phyloP scores from a whole-genome alignment of 2,329 filamentous ascomycete species.

The Fusarium heterosporum region DNA sequence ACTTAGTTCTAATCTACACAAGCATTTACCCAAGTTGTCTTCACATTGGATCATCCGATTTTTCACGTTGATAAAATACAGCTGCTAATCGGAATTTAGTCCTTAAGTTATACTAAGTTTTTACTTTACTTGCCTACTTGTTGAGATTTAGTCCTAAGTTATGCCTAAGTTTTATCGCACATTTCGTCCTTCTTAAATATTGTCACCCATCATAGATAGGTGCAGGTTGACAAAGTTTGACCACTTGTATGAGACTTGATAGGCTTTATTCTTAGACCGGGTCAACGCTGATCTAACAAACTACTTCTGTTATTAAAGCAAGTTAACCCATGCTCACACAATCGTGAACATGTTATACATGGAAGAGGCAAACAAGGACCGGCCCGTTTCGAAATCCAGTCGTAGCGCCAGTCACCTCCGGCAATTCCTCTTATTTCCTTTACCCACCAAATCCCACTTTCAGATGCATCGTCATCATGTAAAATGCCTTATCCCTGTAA shows the following conservation, averaged over 20 bases:
- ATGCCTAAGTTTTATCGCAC: too few relatives aligned
- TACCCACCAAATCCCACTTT: constrained; percentile 31
- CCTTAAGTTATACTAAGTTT: too few relatives aligned
- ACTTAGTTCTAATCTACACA: too few relatives aligned
- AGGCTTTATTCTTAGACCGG: constrained; percentile 9
- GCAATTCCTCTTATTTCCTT: constrained; percentile 19
- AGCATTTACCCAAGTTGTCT: too few relatives aligned
- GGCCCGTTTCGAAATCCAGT: constrained; percentile 27
- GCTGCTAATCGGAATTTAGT: too few relatives aligned
- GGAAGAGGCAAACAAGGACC: constrained; percentile 30
- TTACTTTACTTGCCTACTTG: too few relatives aligned
- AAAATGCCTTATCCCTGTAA: constrained; percentile 19
- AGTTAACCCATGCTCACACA: constrained; percentile 12
- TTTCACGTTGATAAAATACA: too few relatives aligned
- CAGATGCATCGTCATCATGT: constrained; percentile 38
- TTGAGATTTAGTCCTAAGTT: too few relatives aligned
- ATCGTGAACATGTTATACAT: constrained; percentile 21
- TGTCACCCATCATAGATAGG: too few relatives aligned
- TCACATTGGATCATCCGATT: too few relatives aligned
- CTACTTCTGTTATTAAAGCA: neutral
- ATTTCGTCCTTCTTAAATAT: too few relatives aligned
- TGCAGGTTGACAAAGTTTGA: neutral
- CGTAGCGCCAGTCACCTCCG: constrained; percentile 27
- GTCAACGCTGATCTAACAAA: constrained; percentile 2
- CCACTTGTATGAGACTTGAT: neutral